Evolutionary conservation across 441 rosid genomes (phyloP), one percentile per base, ranked within the genome.

Genomic region (Populus hybrid): DNA sequence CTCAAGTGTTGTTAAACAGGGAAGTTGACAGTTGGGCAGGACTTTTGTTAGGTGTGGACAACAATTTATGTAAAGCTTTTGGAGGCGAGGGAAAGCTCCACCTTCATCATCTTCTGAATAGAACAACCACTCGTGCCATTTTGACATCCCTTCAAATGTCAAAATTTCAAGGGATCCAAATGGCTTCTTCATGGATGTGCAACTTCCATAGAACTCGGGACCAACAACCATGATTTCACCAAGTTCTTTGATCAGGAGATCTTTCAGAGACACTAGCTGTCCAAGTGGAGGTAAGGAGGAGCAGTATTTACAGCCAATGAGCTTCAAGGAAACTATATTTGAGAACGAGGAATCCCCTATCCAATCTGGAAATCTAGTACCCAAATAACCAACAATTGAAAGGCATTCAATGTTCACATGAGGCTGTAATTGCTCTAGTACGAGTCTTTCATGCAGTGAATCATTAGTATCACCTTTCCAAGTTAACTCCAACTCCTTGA

Each of bases 351-450:
- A 75, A 30, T 30, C 66, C 65, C 80, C 78, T 23, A 85, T 14
- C 87, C 85, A 85, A 78, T 63, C 23, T 1, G 87, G 84, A 74
- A 85, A 79, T 38, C 65, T 26, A 0, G 12, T 38, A 24, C 84
- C 83, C 12, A 72, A 7, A 46, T 83, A 83, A 6, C 2, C 36
- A 8, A 0, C n/a, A 50, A 83, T 81, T 36, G 67, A 10, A 11
- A 81, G 73, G 24, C 42, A 68, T 72, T 77, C 38, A 32, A 85
- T 53, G 23, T 68, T 75, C 20, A 46, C 11, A 24, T 72, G 77
- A 63, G 88, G 88, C 38, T 74, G 81, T 21, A 83, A 73, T 67
- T 23, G 34, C 53, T 83, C 78, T n/a, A 85, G 67, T 10, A 85
- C 69, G 16, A 63, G 46, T 64, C 69, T 59, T 59, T 69, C 69